phyloP scores from a whole-genome alignment of 805 yeast species.

The Zygosaccharomyces lentus region DNA sequence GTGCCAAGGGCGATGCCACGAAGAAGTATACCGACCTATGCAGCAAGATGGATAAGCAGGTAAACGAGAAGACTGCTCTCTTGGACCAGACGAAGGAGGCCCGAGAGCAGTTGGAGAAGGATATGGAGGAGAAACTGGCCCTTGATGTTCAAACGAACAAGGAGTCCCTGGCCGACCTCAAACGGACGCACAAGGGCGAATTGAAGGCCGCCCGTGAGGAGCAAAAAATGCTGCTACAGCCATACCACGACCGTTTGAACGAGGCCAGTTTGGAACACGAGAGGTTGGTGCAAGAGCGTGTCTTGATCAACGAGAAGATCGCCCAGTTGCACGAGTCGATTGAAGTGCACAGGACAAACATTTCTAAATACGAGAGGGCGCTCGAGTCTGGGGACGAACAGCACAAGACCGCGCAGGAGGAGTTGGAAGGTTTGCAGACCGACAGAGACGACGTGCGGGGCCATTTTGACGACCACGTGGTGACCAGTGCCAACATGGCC shows the following conservation, averaged over 20 bases:
- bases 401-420: conserved; percentile 33
- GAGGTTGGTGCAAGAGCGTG: conserved; percentile 35
- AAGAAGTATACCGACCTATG: conserved; percentile 32
- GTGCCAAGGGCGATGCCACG: conserved; percentile 40
- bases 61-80: conserved; percentile 37
- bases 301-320: conserved; percentile 40
- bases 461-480: conserved; percentile 20
- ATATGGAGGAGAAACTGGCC: conserved; percentile 38
- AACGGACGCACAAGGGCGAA: conserved; percentile 29
- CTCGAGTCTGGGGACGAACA: conserved; percentile 28
- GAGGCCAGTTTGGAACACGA: conserved; percentile 37
- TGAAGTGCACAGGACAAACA: conserved; percentile 36
- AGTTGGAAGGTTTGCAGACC: conserved; percentile 31
- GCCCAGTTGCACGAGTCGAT: conserved; percentile 37
- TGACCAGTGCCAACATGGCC: conserved; percentile 33
- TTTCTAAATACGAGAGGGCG: conserved; percentile 34
- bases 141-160: conserved; percentile 19
- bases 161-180: conserved; percentile 28
- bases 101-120: conserved; percentile 38
- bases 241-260: conserved; percentile 41
- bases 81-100: conserved; percentile 38
- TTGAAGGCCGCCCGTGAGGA: conserved; percentile 30
- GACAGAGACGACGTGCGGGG: conserved; percentile 31
- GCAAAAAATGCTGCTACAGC: conserved; percentile 38
- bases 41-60: conserved; percentile 36